Evolutionary conservation across 225 moss, liverwort and hornwort species (phyloP).

Genomic region (Pleurozium schreberi): DNA sequence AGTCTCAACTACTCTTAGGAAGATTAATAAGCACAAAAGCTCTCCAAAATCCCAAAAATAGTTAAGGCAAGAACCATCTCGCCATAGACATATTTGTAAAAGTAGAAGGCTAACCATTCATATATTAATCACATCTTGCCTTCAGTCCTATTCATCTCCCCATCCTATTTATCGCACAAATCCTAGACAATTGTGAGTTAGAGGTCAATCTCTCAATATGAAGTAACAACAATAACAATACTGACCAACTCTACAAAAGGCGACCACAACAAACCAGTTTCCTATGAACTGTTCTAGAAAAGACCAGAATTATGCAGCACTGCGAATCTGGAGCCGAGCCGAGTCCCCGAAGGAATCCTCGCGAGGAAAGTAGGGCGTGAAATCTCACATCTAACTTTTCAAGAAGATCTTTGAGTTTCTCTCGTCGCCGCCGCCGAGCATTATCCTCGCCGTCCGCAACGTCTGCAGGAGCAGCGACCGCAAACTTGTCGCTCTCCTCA

Average conservation of each 20-base stretch:
- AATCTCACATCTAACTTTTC: slow-evolving; percentile 84
- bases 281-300: background rate
- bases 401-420: slow-evolving; percentile 85
- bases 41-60: background rate
- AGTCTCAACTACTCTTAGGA: background rate
- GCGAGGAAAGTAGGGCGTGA: background rate
- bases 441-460: slow-evolving; percentile 91
- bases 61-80: background rate
- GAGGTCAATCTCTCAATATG: background rate
- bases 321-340: background rate
- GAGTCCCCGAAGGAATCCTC: background rate
- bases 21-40: background rate
- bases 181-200: background rate
- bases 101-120: background rate
- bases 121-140: background rate
- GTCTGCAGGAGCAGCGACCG: slow-evolving; percentile 69
- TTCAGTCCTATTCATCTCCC: background rate
- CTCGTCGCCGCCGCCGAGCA: slow-evolving; percentile 82
- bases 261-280: background rate
- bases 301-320: background rate
- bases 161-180: background rate
- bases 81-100: background rate
- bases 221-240: background rate
- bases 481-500: slow-evolving; percentile 95
- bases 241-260: background rate